Conservation (phyloP, 768 basidiomycete species). For the Phaffia tasmanica region DNA sequence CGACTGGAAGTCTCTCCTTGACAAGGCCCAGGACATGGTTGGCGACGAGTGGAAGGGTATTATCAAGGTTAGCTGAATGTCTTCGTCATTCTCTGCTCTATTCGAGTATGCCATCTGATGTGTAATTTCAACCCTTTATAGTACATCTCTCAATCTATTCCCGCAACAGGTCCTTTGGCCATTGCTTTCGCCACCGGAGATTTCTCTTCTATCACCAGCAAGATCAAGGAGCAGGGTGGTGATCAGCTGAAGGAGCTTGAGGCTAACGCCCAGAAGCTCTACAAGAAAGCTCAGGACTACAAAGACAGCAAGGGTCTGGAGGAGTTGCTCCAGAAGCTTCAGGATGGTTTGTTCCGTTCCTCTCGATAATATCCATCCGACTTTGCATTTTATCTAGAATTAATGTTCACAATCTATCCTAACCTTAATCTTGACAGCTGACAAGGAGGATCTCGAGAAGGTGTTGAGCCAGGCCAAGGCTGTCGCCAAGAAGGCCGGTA, state of each 20-base stretch:
- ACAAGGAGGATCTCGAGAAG: conserved; percentile 35
- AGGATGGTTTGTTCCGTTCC: conserved; percentile 29
- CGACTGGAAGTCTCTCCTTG: conserved; percentile 34
- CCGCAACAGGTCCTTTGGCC: conserved; percentile 12
- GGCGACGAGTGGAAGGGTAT: conserved; percentile 32
- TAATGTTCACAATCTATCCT: no score
- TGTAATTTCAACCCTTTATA: not conserved
- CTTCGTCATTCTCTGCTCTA: not conserved
- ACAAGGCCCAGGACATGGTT: conserved; percentile 33
- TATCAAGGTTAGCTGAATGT: conserved; percentile 31
- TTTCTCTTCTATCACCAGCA: conserved; percentile 31
- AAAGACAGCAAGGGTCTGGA: conserved; percentile 36
- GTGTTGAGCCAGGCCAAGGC: conserved; percentile 35
- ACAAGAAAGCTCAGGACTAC: conserved; percentile 32
- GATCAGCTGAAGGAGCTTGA: conserved; percentile 35
- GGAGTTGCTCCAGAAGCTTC: conserved; percentile 33
- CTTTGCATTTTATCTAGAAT: no score
- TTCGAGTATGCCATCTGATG: not conserved
- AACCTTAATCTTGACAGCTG: conserved; percentile 25
- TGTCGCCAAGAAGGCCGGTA: conserved; percentile 35
- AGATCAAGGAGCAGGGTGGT: conserved; percentile 34
- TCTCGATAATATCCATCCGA: not conserved
- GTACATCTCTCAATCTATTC: conserved; percentile 29
- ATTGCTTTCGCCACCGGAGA: conserved; percentile 28
- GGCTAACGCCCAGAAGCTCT: conserved; percentile 33